Evolutionary conservation across 495 filamentous ascomycete genomes (phyloP), one percentile per base, ranked within the genome.

Genomic region (Aspergillus conjunctus): DNA sequence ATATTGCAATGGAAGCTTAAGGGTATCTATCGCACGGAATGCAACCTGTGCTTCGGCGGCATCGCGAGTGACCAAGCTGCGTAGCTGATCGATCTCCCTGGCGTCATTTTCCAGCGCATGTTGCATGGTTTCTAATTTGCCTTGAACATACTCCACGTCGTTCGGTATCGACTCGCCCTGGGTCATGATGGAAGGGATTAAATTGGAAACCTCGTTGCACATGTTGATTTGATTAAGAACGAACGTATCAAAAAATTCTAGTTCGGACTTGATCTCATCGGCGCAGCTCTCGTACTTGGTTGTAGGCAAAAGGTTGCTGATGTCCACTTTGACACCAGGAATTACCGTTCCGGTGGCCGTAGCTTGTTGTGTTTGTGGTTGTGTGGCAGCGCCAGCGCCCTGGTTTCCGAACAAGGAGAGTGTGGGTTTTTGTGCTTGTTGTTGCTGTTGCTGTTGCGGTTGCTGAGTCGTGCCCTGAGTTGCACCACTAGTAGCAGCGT

Each of bases 271-370:
- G n/a, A 97, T 77, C 37, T 88, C 83, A 64, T 93, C 89, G 45
- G 90, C 84, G 41, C 95, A 86, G 76, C 96, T 93, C 70, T 88
- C 87, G 77, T 92, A 97, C 56, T 94, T 88, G 8, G 94, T 97
- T 0, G 92, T 97, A 6, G 89, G 84, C 11, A 89, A 83, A 21
- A 97, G 79, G 68, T 91, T 87, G 70, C 81, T 83, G 31, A 89
- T 69, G 73, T 92, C 88, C 37, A 96, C 86, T 54, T 88, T 87
- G 17, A 92, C 90, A 7, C 91, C 91, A 7, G 89, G 74, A 43
- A 81, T 71, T 58, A 79, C 68, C n/a, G 71, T 71, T 18, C 66
- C 60, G 64, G 70, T 55, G 70, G 85, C 52, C 60, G 79, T 58
- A 60, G 70, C 67, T 74, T 81, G 60, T 64, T 73, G 73, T 60